Percentiles rank a stretch among this genome's conserved stretches.
Evolutionary conservation across 139 green algal species (phyloP).

Genomic region (Chlamydomonas schloesseri): DNA sequence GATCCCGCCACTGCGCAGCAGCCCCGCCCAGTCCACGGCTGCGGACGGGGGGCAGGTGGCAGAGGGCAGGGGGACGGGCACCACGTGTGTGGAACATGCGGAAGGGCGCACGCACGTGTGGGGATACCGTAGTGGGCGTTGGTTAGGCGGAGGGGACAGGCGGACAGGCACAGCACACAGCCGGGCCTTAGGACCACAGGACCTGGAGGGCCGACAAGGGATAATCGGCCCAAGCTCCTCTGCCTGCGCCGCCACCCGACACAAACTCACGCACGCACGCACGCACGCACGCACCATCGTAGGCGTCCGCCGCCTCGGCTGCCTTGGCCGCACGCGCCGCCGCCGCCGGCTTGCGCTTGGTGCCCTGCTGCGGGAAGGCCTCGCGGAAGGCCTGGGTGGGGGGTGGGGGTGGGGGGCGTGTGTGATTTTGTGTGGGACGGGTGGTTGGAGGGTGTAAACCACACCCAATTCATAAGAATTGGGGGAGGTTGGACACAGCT

Average conservation of each 20-base stretch:
- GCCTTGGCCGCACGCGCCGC: not conserved
- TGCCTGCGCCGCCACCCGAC: no score
- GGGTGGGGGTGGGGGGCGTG: not conserved
- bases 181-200: no score
- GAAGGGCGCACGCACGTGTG: not conserved
- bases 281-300: not conserved
- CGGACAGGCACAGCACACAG: no score
- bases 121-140: no score
- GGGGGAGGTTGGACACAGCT: no score
- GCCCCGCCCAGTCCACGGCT: not conserved
- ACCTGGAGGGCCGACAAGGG: no score
- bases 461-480: no score
- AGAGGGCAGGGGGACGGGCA: not conserved
- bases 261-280: no score
- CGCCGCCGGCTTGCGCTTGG: conserved; percentile 8
- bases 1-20: not conserved
- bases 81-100: not conserved
- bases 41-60: not conserved
- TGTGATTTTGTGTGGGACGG: no score
- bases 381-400: conserved; percentile 5
- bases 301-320: conserved; percentile 3
- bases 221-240: no score
- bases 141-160: no score
- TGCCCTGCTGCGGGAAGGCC: conserved; percentile 16
- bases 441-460: no score